Conservation (phyloP, 148 eudicot species). For the Rheum nobile region DNA sequence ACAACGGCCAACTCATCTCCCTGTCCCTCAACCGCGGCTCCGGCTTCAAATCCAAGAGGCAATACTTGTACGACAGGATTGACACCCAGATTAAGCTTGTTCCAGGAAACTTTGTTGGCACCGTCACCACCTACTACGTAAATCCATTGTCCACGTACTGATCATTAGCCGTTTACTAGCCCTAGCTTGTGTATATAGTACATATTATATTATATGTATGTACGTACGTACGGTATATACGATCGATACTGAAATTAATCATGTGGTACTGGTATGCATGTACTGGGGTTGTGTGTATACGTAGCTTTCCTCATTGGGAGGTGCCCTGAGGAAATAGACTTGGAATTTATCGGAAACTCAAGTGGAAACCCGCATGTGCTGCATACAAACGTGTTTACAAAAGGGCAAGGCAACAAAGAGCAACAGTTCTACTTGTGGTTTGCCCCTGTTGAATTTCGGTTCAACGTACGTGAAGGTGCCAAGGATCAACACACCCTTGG, state of each 20-base stretch:
- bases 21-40: neutral
- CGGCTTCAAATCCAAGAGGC: neutral
- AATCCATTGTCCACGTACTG: no score
- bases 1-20: neutral
- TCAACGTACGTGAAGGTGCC: no score
- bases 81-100: slow-evolving; percentile 4
- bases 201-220: no score
- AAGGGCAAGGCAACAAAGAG: slow-evolving; percentile 22
- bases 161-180: no score
- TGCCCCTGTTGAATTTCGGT: no score
- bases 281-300: neutral
- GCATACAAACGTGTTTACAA: slow-evolving; percentile 19
- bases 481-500: no score
- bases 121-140: slow-evolving; percentile 4
- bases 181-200: no score
- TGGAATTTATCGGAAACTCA: slow-evolving; percentile 20
- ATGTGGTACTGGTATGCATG: no score
- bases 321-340: slow-evolving; percentile 20
- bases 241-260: no score
- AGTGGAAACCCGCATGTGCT: slow-evolving; percentile 17
- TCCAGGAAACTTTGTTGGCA: neutral
- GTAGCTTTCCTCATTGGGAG: slow-evolving; percentile 20
- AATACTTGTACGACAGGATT: neutral
- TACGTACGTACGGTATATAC: neutral
- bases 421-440: slow-evolving; percentile 25